These are phyloP conservation scores for Boletus rex-veris DNA, from an alignment of 768 basidiomycete genomes.

Conservation along the genomic window DNA sequence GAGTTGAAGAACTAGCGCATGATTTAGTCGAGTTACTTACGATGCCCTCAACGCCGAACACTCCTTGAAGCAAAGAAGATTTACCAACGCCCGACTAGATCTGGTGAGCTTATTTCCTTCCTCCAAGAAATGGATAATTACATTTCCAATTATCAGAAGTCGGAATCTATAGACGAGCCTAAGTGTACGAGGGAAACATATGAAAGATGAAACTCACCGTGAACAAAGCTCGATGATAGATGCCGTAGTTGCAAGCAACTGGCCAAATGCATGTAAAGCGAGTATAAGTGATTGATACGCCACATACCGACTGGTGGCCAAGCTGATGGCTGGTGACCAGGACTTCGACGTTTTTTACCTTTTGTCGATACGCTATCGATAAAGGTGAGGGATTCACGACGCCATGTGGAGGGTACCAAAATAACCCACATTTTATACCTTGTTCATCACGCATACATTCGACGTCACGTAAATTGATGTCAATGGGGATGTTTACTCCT, in stretches of 20 bases:
- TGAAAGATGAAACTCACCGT: neutral
- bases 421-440: slow-evolving; percentile 7
- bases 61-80: slow-evolving; percentile 5
- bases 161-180: slow-evolving; percentile 5
- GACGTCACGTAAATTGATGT: too few species aligned
- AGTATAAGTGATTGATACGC: neutral
- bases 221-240: slow-evolving; percentile 10
- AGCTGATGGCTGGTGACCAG: neutral
- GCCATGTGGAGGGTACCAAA: neutral
- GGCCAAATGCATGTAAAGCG: neutral
- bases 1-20: neutral
- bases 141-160: slow-evolving; percentile 16
- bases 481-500: too few species aligned
- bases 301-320: neutral
- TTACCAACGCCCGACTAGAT: slow-evolving; percentile 15
- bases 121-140: neutral
- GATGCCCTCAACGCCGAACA: slow-evolving; percentile 11
- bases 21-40: slow-evolving; percentile 1
- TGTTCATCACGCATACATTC: neutral
- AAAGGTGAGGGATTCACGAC: neutral
- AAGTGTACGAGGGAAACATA: neutral
- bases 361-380: slow-evolving; percentile 9
- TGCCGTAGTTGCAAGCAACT: slow-evolving; percentile 7
- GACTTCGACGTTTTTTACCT: slow-evolving; percentile 4
- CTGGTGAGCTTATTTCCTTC: neutral